Percentiles rank a stretch among this genome's conserved stretches.
Evolutionary conservation across 2,329 filamentous ascomycete genomes (phyloP).

Genomic region (Graphilbum sp.): DNA sequence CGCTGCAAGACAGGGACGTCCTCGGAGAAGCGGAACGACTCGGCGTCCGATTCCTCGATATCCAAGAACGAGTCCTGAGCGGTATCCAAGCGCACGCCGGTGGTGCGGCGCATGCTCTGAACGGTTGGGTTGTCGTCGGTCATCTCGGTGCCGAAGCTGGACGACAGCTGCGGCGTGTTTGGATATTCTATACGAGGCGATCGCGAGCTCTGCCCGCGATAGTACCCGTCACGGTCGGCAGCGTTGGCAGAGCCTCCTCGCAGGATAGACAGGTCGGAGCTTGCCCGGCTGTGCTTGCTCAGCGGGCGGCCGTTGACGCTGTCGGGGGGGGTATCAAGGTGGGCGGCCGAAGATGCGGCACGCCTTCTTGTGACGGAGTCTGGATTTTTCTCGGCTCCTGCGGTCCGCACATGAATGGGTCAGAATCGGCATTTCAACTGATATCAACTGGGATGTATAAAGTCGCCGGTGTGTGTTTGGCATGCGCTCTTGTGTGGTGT

Average conservation of each 20-base stretch:
- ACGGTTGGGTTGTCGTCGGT: constrained; percentile 30
- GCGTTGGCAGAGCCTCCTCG: constrained; percentile 35
- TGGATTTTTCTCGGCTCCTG: constrained; percentile 20
- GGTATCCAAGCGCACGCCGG: constrained; percentile 36
- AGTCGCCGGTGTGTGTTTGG: no score
- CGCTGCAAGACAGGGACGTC: constrained; percentile 51
- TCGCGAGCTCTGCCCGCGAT: constrained; percentile 24
- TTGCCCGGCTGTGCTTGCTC: constrained; percentile 52
- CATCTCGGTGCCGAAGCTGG: constrained; percentile 19
- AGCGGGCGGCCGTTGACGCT: constrained; percentile 31
- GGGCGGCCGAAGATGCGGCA: constrained; percentile 45
- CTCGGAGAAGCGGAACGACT: constrained; percentile 49
- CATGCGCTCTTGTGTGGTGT: no score
- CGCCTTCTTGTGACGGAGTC: constrained; percentile 33
- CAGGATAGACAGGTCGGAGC: constrained; percentile 50
- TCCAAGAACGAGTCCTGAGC: constrained; percentile 43
- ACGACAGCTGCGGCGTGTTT: constrained; percentile 14
- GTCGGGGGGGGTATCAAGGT: constrained; percentile 39
- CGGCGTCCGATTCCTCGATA: constrained; percentile 53
- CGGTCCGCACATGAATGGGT: not conserved
- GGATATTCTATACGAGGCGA: constrained; percentile 31
- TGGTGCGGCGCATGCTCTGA: constrained; percentile 30
- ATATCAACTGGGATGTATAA: no score
- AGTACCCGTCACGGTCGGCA: constrained; percentile 17
- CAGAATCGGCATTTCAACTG: not conserved